A percentile compares a stretch with the other conserved stretches of the same genome.
Conservation (phyloP, 306 rosid species). For the Cucumis hystrix region DNA sequence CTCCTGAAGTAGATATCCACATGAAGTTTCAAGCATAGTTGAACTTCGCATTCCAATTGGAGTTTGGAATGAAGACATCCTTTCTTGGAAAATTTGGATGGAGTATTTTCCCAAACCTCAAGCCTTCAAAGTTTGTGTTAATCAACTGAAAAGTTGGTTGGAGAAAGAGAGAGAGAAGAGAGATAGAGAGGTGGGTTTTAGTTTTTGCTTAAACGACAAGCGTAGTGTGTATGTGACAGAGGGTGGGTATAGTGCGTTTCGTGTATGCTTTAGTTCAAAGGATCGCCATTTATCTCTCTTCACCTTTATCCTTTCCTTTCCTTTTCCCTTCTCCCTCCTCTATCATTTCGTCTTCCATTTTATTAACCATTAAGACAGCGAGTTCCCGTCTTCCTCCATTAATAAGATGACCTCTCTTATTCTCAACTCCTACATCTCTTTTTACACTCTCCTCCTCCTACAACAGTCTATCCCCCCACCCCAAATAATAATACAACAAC, state of each 20-base stretch:
- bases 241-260: slow-evolving; percentile 22
- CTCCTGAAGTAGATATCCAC: slow-evolving; percentile 84
- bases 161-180: slow-evolving; percentile 15
- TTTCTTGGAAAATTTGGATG: neutral
- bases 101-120: slow-evolving; percentile 9
- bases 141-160: slow-evolving; percentile 14
- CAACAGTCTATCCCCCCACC: neutral
- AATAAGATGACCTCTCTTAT: slow-evolving; percentile 46
- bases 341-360: slow-evolving; percentile 19
- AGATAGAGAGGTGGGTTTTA: slow-evolving; percentile 25
- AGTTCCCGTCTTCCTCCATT: slow-evolving; percentile 22
- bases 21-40: slow-evolving; percentile 65
- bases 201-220: slow-evolving; percentile 94
- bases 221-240: slow-evolving; percentile 20
- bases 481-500: neutral
- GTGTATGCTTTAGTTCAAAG: slow-evolving; percentile 68
- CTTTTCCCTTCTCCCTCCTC: slow-evolving; percentile 14
- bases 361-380: neutral
- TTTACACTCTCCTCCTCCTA: neutral
- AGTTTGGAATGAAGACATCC: slow-evolving; percentile 62
- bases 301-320: slow-evolving; percentile 18
- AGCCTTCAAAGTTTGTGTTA: slow-evolving; percentile 19
- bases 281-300: slow-evolving; percentile 24
- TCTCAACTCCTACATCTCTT: slow-evolving; percentile 12
- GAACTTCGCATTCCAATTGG: slow-evolving; percentile 67